phyloP scores from a whole-genome alignment of 805 yeast species.

The Saccharomycopsis guyanensis region DNA sequence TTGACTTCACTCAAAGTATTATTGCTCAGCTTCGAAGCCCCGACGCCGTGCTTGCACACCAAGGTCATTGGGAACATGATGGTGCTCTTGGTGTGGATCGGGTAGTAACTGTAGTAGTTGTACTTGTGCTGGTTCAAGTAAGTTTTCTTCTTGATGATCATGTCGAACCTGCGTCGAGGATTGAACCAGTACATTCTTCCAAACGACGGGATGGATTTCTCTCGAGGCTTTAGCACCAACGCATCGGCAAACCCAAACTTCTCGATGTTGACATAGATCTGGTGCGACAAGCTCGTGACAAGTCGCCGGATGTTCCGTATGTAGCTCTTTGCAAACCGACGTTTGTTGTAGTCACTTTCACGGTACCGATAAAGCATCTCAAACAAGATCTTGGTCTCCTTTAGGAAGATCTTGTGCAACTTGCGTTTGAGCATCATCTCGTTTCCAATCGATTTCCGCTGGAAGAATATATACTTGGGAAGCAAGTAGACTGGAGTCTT shows the following conservation, averaged over 20 bases:
- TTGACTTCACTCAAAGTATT: not conserved
- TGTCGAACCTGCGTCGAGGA: slow-evolving; percentile 23
- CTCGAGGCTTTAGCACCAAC: slow-evolving; percentile 25
- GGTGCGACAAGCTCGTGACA: slow-evolving; percentile 4
- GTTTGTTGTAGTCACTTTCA: slow-evolving; percentile 13
- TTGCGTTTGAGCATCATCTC: slow-evolving; percentile 6
- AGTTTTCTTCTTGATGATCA: slow-evolving; percentile 4
- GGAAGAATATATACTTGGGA: slow-evolving; percentile 17
- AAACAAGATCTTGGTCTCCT: slow-evolving; percentile 16
- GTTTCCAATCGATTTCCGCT: slow-evolving; percentile 12
- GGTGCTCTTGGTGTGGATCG: not conserved
- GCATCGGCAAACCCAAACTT: slow-evolving; percentile 23
- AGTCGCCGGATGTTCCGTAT: slow-evolving; percentile 8
- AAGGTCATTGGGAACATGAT: slow-evolving; percentile 1
- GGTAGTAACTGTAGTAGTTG: slow-evolving; percentile 1
- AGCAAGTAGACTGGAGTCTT: slow-evolving; percentile 14
- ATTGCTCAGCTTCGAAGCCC: not conserved
- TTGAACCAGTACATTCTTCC: slow-evolving; percentile 30
- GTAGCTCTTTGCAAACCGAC: slow-evolving; percentile 12
- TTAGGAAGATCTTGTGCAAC: slow-evolving; percentile 8
- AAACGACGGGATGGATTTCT: slow-evolving; percentile 27
- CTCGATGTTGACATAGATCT: slow-evolving; percentile 23
- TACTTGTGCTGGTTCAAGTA: not conserved
- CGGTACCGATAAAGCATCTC: slow-evolving; percentile 12
- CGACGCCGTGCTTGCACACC: slow-evolving; percentile 3